Base-by-base conservation (phyloP, 768 basidiomycete species). In the Mycena indigotica region DNA sequence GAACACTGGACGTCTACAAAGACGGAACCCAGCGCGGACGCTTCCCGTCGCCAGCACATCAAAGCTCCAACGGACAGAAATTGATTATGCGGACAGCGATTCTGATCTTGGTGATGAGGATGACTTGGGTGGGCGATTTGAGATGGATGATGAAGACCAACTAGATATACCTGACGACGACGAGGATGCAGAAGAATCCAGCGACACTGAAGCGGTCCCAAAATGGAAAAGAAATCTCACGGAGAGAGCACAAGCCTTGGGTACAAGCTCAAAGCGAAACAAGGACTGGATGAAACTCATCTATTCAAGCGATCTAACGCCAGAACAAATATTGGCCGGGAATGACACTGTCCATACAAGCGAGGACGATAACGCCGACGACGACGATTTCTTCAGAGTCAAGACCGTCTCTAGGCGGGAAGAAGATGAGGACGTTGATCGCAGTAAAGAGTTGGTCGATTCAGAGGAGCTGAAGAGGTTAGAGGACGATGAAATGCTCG, bases 281-380 rank as follows among this genome's bases (percentile, higher is more conserved):
- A 85, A 82, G 64, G 85, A 96, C 68, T 91, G 94, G 84, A 92
- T 87, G 67, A 87, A 87, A 51, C 81, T 96, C 45, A 91, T 98
- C 52, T 98, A 98, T 70, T 78, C 80, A 35, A 82, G 82, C 41
- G 70, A 79, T 3, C 79, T 93, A 12, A 82, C 87, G 3, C 88
- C 93, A 0, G 79, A 82, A 53, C 80, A 92, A 65, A 84, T 95
- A 38, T 67, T 88, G 1, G 67, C 70, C 1, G 83, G 81, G 5
- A 69, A 74, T 10, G 62, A 67, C 5, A 61, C 66, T 12, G 65
- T 60, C 1, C 53, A 52, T 17, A 66, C 69, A 15, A 68, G 71
- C 3, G 76, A 70, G 5, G 63, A 67, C 5, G 66, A 65, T 21
- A 69, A 73, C 10, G 76, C 72, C 25, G 80, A 80, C 23, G 84